These are phyloP conservation scores for Elongisporangium anandrum DNA, from an alignment of 352 stramenopile species.

Conservation along the genomic window DNA sequence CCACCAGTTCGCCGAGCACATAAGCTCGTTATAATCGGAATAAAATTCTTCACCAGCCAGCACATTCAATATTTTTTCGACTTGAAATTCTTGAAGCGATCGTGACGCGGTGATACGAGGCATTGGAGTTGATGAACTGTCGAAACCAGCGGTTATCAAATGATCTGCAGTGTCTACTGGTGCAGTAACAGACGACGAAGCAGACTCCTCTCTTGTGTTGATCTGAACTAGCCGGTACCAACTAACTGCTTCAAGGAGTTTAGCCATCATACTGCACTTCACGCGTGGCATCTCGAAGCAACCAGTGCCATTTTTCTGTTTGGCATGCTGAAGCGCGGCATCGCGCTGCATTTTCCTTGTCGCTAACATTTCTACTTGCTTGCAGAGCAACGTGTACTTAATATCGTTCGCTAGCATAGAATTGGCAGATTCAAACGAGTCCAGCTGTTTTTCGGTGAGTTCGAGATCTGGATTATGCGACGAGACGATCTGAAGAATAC, in stretches of 20 bases:
- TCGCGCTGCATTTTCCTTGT: conserved; percentile 39
- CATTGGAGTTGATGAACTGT: background rate
- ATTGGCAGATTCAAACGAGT: conserved; percentile 70
- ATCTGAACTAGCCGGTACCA: conserved; percentile 83
- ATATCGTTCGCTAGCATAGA: conserved; percentile 74
- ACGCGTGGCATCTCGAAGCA: conserved; percentile 56
- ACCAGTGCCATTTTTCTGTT: conserved; percentile 54
- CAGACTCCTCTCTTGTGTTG: conserved; percentile 65
- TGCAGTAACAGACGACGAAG: conserved; percentile 32
- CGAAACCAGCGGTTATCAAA: background rate
- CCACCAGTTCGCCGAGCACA: conserved; percentile 79
- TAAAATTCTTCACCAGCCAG: conserved; percentile 80
- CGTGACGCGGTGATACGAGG: conserved; percentile 7
- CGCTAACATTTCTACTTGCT: conserved; percentile 51
- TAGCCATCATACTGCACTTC: conserved; percentile 63
- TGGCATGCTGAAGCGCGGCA: conserved; percentile 42
- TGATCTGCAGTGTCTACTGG: background rate
- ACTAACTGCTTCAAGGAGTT: conserved; percentile 76
- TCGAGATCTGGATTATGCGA: conserved; percentile 75
- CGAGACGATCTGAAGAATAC: conserved; percentile 79
- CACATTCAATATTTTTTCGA: conserved; percentile 72
- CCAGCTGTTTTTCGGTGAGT: conserved; percentile 76
- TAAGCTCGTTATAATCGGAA: conserved; percentile 75
- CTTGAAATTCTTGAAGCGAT: conserved; percentile 55
- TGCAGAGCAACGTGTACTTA: conserved; percentile 61